Evolutionary conservation across 441 rosid species (phyloP), one percentile per base, ranked within the genome.

Genomic region (Manihot esculenta): DNA sequence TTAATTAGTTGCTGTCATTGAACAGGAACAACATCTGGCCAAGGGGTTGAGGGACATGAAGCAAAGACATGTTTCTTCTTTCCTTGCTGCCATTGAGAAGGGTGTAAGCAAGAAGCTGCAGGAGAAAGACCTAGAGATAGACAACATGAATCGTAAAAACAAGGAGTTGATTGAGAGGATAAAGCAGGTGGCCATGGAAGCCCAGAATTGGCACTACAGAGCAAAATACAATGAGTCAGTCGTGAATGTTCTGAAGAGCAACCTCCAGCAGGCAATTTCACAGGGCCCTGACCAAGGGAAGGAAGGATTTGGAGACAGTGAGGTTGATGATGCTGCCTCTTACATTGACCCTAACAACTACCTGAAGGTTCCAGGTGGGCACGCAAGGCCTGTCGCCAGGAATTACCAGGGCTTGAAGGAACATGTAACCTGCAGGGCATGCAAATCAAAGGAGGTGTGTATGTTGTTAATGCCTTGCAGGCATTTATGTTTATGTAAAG

Each of bases 251-350:
- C 76, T 92, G 7, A 89, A 84, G 80, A 79, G 51, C 79, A 87
- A 89, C 69, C 87, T 92, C 24, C 89, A 88, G 80, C 89, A 86
- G 75, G 97, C 86, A 26, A 79, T 84, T 59, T 84, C 91, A 12
- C 91, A 83, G 74, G 89, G 92, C 26, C 85, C 83, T 21, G 88
- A 83, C 20, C 91, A 84, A 75, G 88, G 80, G 38, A 84, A 85
- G 79, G 97, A 92, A 87, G 94, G 96, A 75, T 88, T 83, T 42
- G 96, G 97, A 45, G 97, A 92, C 60, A 89, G 89, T 30, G 97
- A 89, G 74, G 79, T 82, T 6, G 96, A 89, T 59, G 91, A 88
- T 67, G 82, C 96, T 42, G 86, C 85, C 55, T 92, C 96, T 0
- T 86, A 78, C 76, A 69, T 77, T 17, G 82, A 84, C 72, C 82